phyloP scores from a whole-genome alignment of 257 asterid genomes.

The Nicotiana benthamiana region DNA sequence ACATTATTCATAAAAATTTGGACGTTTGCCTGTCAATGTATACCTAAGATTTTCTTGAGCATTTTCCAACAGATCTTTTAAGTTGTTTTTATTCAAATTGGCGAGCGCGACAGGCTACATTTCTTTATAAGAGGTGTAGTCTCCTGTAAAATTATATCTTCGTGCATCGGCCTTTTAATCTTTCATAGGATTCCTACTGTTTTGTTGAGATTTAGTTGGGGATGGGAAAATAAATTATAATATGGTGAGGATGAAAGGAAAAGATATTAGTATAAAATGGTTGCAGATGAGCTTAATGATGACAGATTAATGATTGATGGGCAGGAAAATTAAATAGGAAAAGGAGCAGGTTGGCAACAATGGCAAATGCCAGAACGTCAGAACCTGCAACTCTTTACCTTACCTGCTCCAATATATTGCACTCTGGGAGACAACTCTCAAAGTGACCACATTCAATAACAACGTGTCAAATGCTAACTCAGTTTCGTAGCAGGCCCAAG shows the following conservation, averaged over 20 bases:
- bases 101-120: neutral
- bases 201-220: constrained; percentile 40
- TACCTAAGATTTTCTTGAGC: neutral
- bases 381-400: neutral
- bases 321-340: neutral
- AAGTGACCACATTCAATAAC: neutral
- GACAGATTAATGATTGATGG: neutral
- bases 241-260: neutral
- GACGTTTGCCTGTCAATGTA: neutral
- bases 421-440: neutral
- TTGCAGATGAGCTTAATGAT: neutral
- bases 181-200: constrained; percentile 39
- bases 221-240: neutral
- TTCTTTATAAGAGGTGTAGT: neutral
- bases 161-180: neutral
- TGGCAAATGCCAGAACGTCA: neutral
- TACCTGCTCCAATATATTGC: neutral
- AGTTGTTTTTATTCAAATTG: neutral
- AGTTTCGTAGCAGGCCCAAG: neutral
- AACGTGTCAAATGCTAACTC: neutral
- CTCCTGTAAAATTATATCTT: neutral
- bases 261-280: neutral
- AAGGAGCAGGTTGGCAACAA: neutral
- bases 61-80: neutral
- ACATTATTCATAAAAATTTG: neutral